Percentiles rank a stretch among this genome's conserved stretches.
Conservation (phyloP, 1,139 yeast genomes). For the Protomyces gravidus region DNA sequence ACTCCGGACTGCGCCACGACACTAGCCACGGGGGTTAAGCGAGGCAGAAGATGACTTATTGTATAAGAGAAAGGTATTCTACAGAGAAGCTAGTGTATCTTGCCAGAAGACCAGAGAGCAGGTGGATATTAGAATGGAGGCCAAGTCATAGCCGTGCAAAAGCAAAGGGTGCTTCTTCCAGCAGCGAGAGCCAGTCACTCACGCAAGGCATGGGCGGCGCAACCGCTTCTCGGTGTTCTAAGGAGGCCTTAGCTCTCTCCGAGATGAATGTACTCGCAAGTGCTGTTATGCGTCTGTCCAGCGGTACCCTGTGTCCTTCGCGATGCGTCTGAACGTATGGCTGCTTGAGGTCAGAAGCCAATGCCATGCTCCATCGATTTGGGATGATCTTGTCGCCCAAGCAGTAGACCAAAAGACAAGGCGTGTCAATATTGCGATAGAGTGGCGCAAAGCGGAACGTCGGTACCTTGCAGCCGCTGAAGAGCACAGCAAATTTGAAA, state of each 20-base stretch:
- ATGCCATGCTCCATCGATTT: constrained; percentile 21
- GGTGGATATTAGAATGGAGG: too few species aligned
- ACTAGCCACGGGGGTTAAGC: too few species aligned
- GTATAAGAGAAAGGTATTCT: too few species aligned
- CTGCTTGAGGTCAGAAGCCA: constrained; percentile 12
- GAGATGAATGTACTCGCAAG: constrained; percentile 9
- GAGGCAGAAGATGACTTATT: too few species aligned
- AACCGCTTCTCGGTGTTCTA: background rate
- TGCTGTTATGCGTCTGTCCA: background rate
- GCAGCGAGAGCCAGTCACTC: constrained; percentile 19
- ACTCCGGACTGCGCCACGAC: too few species aligned
- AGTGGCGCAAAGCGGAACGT: constrained; percentile 51
- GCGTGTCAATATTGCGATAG: constrained; percentile 49
- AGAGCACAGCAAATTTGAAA: constrained; percentile 66
- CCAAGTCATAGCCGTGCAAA: constrained; percentile 1
- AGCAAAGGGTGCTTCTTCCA: constrained; percentile 21
- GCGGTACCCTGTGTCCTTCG: constrained; percentile 24
- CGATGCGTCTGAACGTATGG: constrained; percentile 8
- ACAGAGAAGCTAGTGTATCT: too few species aligned
- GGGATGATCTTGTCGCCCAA: constrained; percentile 24
- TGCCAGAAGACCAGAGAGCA: too few species aligned
- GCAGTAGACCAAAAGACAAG: constrained; percentile 49
- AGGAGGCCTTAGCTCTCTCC: background rate
- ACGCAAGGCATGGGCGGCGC: constrained; percentile 17
- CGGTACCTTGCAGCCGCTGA: constrained; percentile 69